Percentiles rank a stretch among this genome's conserved stretches.
Conservation (phyloP, 306 rosid species). For the Adenanthera pavonina region DNA sequence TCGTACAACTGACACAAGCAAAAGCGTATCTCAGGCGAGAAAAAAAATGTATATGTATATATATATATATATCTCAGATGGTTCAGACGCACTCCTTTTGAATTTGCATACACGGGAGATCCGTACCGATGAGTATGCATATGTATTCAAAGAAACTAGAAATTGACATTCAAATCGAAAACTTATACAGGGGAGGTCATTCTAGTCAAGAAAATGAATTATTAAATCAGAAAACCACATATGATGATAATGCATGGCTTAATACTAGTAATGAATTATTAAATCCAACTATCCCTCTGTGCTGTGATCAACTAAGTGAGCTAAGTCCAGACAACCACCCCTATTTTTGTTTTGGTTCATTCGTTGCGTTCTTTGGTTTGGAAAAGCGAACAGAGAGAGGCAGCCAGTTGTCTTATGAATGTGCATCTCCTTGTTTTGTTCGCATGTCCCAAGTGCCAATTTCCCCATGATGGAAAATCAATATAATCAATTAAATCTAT, state of each 20-base stretch:
- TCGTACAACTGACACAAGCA: neutral
- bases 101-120: neutral
- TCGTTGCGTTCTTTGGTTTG: constrained; percentile 12
- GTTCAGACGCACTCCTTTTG: neutral
- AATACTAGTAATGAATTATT: neutral
- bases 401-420: constrained; percentile 32
- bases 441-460: constrained; percentile 27
- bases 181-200: neutral
- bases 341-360: constrained; percentile 33
- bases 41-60: neutral
- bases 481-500: no score
- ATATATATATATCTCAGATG: neutral
- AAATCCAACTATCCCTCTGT: neutral
- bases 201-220: no score
- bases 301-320: neutral
- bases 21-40: neutral
- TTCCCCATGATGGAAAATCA: constrained; percentile 22
- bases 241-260: neutral
- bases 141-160: neutral
- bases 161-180: neutral
- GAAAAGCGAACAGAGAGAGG: constrained; percentile 33
- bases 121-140: neutral
- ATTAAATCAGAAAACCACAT: neutral
- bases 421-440: constrained; percentile 38
- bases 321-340: neutral